phyloP scores from a whole-genome alignment of 139 green algal genomes.

The Tetradesmus obliquus region DNA sequence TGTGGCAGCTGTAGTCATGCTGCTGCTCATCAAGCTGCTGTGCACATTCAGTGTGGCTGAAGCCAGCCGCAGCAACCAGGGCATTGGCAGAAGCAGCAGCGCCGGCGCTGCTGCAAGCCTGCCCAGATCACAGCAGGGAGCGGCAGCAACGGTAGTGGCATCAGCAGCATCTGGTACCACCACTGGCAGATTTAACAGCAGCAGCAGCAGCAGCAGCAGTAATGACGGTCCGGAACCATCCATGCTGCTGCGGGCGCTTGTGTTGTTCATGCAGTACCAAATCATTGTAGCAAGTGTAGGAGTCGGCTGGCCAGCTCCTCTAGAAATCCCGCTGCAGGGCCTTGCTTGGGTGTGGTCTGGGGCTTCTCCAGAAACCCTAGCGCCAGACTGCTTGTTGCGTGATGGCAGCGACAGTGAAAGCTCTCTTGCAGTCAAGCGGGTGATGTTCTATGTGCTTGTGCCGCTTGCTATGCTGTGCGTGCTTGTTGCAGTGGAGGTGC shows the following conservation, averaged over 20 bases:
- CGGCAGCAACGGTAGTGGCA: not conserved
- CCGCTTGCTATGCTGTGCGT: conserved; percentile 1
- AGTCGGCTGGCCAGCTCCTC: not conserved
- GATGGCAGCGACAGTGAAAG: not conserved
- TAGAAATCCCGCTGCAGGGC: not conserved
- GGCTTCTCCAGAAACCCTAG: not conserved
- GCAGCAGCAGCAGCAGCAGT: not conserved
- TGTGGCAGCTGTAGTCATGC: not conserved
- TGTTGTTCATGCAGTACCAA: not conserved
- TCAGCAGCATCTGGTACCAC: not conserved
- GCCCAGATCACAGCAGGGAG: not conserved
- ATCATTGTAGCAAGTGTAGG: not conserved
- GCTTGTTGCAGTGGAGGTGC: not conserved
- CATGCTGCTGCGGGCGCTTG: not conserved
- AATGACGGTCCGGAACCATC: not conserved
- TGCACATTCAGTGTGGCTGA: not conserved
- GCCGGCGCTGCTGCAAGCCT: not conserved
- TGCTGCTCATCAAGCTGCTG: conserved; percentile 11
- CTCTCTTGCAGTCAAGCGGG: not conserved
- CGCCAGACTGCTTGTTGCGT: not conserved
- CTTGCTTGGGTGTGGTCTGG: not conserved
- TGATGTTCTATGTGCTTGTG: conserved; percentile 2
- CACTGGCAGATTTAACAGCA: not conserved
- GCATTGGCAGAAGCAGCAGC: not conserved
- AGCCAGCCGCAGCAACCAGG: not conserved